Conservation (phyloP, 257 asterid species). For the Gentiana macrophylla region DNA sequence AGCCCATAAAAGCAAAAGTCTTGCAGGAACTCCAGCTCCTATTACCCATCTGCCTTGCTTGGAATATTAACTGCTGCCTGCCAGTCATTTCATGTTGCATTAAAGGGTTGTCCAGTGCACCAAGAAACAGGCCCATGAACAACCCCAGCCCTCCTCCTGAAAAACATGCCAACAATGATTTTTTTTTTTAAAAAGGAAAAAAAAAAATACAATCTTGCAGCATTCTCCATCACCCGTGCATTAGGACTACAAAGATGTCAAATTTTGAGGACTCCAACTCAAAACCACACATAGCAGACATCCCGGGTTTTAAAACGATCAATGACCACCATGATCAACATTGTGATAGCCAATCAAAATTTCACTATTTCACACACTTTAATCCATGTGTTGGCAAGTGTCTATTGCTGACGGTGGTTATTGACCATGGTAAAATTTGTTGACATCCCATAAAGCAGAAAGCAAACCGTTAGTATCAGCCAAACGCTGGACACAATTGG, state of each 20-base stretch:
- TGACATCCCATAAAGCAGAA: too few species aligned
- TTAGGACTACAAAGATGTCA: background rate
- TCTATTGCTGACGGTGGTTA: too few species aligned
- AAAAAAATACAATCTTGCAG: background rate
- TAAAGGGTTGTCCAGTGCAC: slow-evolving; percentile 74
- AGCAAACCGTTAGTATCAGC: too few species aligned
- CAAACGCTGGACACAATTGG: too few species aligned
- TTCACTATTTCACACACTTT: too few species aligned
- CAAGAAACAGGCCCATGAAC: slow-evolving; percentile 81
- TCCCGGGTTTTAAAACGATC: background rate
- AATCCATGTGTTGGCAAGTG: too few species aligned
- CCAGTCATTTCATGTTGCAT: slow-evolving; percentile 83
- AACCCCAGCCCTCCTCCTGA: slow-evolving; percentile 92
- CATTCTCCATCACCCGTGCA: background rate
- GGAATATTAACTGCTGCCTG: slow-evolving; percentile 55
- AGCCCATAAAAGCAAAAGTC: slow-evolving; percentile 91
- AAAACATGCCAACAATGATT: slow-evolving; percentile 11
- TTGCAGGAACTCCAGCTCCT: slow-evolving; percentile 97
- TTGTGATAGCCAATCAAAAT: too few species aligned
- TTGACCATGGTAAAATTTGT: too few species aligned
- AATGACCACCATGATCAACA: too few species aligned
- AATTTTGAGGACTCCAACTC: background rate
- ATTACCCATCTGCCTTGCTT: slow-evolving; percentile 91
- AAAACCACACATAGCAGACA: background rate
- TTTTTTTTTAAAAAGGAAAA: slow-evolving; percentile 2